Evolutionary conservation across 169 alveolate genomes (phyloP).

Genomic region (Cryptosporidium ryanae): DNA sequence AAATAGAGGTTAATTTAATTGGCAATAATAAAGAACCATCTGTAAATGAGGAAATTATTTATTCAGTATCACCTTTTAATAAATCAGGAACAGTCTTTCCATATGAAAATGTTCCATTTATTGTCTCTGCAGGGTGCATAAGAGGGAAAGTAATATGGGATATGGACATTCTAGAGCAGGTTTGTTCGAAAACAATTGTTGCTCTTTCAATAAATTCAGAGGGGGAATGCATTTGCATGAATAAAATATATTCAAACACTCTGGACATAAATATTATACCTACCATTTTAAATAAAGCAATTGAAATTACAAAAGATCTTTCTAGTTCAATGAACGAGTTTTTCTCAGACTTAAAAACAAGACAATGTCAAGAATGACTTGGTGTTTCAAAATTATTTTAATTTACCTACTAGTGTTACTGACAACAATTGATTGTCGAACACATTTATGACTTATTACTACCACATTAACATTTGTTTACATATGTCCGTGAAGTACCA

Average conservation of each 20-base stretch:
- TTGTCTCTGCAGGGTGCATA: slow-evolving; percentile 59
- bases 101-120: slow-evolving; percentile 24
- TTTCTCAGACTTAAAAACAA: neutral
- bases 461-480: neutral
- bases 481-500: no score
- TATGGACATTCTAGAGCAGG: slow-evolving; percentile 61
- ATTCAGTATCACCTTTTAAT: slow-evolving; percentile 28
- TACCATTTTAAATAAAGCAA: slow-evolving; percentile 25
- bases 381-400: no score
- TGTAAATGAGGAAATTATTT: neutral
- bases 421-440: neutral
- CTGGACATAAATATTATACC: slow-evolving; percentile 41
- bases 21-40: neutral
- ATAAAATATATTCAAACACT: slow-evolving; percentile 46
- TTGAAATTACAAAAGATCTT: slow-evolving; percentile 15
- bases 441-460: neutral
- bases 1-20: slow-evolving; percentile 1
- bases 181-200: slow-evolving; percentile 51
- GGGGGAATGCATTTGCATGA: slow-evolving; percentile 41
- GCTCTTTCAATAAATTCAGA: slow-evolving; percentile 36
- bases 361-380: neutral
- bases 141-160: slow-evolving; percentile 65
- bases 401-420: neutral
- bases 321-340: slow-evolving; percentile 38
- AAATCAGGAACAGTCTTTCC: slow-evolving; percentile 41